phyloP scores from a whole-genome alignment of 2,329 filamentous ascomycete species.

The Fusarium albosuccineum region DNA sequence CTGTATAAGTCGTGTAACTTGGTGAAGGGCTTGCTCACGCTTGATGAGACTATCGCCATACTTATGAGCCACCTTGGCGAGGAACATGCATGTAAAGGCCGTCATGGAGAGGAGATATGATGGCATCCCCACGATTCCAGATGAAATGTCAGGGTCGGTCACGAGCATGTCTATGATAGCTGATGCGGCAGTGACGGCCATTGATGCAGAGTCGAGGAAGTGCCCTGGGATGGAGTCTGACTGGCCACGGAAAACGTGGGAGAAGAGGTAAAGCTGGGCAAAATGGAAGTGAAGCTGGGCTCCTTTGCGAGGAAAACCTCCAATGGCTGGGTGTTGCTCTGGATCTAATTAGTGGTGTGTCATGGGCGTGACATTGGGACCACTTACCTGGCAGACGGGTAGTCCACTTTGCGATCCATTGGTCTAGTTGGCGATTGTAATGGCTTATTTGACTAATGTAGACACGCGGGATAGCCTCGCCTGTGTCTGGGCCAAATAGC shows the following conservation, averaged over 20 bases:
- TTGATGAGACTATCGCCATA: conserved; percentile 56
- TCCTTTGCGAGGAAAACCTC: conserved; percentile 53
- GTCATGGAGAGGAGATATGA: conserved; percentile 65
- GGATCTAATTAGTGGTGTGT: neutral
- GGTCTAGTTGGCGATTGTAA: conserved; percentile 52
- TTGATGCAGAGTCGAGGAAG: conserved; percentile 45
- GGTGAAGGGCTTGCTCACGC: conserved; percentile 51
- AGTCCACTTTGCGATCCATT: conserved; percentile 55
- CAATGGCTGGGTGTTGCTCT: conserved; percentile 53
- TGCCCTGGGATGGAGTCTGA: conserved; percentile 46
- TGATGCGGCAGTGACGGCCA: conserved; percentile 52
- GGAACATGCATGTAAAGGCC: conserved; percentile 63
- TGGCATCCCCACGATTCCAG: conserved; percentile 57
- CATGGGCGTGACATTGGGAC: too few relatives aligned
- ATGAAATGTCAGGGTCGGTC: conserved; percentile 55
- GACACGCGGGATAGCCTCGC: conserved; percentile 62
- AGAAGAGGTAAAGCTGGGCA: conserved; percentile 55
- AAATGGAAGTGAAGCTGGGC: conserved; percentile 55
- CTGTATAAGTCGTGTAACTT: conserved; percentile 54
- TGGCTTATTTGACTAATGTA: conserved; percentile 62
- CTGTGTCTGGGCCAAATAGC: conserved; percentile 67
- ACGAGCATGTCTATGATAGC: conserved; percentile 58
- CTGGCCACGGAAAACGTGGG: conserved; percentile 54
- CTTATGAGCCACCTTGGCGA: conserved; percentile 59
- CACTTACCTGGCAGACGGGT: conserved; percentile 46